Base-by-base conservation (phyloP, 371 early-diverging fungal genomes). In the Mucor plumbeus region DNA sequence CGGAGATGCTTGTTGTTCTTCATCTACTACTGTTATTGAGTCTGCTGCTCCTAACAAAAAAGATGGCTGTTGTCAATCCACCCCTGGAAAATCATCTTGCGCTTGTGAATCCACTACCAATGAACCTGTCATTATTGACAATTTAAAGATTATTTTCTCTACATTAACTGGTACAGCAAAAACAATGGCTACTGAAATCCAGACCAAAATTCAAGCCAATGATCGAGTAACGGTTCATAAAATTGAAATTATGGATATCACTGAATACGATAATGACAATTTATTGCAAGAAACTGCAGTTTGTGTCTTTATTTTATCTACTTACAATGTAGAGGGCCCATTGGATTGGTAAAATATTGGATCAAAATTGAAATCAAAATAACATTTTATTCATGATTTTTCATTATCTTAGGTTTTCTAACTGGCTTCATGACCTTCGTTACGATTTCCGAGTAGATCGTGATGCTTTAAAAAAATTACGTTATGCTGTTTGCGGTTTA, bases 291-390 rank as follows among this genome's bases (percentile, higher is more conserved):
- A 90, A 64, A 85, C 85, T 0, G 71, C 81, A 6, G 77, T 88
- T 4, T 88, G 87, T 63, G 71, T 91, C 19, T 90, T 93, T 71
- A 69, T 91, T 44, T 65, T 92, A 4, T 87, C 91, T 7, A 91
- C 90, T 0, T 92, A 90, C 67, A 88, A 88, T 38, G 90, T 91
- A 7, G 94, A 92, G 65, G 87, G 86, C 5, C 91, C 92, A 21
- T 80, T 89, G 47, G 89, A 90, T 59, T 90, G 88, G 89, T 82
- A 74, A 67, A 57, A 61, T 1, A 38, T 38, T 2, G 0, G 11
- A 38, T 11, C 7, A 9, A 9, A 21, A n/a, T n/a, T 3, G 35
- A 26, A 36, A 4, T 40, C 5, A 55, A 15, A 60, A 26, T 50
- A 26, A 4, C 13, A 50, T 26, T 21, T 21, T 21, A 1, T 50